Evolutionary conservation across 768 basidiomycete species (phyloP).

Genomic region (Lentinula lateritia): DNA sequence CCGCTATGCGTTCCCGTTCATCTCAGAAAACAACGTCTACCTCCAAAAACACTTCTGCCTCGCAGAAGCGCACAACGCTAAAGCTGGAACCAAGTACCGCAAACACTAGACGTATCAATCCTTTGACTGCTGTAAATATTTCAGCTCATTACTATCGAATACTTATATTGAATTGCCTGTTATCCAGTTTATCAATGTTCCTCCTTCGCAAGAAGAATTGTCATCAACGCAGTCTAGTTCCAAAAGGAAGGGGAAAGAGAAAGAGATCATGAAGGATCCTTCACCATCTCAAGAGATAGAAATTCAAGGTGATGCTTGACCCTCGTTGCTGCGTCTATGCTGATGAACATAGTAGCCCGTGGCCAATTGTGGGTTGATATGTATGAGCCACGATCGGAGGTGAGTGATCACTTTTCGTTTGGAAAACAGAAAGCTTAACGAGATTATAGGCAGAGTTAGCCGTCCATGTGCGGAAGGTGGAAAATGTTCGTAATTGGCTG

Average conservation of each 20-base stretch:
- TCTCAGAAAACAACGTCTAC: neutral
- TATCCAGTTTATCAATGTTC: constrained; percentile 14
- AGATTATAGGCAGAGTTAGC: constrained; percentile 58
- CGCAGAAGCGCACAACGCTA: neutral
- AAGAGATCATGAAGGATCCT: constrained; percentile 8
- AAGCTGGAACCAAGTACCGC: constrained; percentile 1
- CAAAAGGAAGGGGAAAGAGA: constrained; percentile 15
- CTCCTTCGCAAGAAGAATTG: neutral
- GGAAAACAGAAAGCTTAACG: constrained; percentile 1
- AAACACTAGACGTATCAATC: constrained; percentile 13
- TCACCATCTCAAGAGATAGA: neutral
- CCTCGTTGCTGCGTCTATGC: neutral
- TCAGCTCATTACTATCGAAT: neutral
- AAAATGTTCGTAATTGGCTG: constrained; percentile 73
- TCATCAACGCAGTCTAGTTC: neutral
- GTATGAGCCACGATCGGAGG: constrained; percentile 57
- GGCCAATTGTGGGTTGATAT: constrained; percentile 57
- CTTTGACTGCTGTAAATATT: constrained; percentile 16
- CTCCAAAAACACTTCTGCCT: neutral
- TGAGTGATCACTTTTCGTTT: constrained; percentile 14
- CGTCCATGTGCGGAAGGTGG: constrained; percentile 75
- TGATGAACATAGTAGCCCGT: constrained; percentile 16
- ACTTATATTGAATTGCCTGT: neutral
- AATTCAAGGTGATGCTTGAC: constrained; percentile 11
- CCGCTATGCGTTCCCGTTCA: neutral